Base-by-base conservation (phyloP, 2,329 filamentous ascomycete species). In the Ophiostoma quercus region DNA sequence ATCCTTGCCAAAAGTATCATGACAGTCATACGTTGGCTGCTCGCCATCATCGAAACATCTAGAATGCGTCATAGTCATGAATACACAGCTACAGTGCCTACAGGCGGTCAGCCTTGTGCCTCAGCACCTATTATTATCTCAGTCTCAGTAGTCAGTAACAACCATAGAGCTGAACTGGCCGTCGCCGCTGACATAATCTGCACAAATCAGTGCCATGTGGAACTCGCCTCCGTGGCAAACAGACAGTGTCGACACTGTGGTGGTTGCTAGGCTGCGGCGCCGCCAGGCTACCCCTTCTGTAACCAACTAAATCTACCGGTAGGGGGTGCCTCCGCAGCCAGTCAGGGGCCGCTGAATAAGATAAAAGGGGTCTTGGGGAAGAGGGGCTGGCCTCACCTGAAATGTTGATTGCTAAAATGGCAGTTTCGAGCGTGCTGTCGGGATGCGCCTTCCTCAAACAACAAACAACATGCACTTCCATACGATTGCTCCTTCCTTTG, bases 351-450 rank as follows among this genome's bases (percentile, higher is more conserved):
- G 37, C 37, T 66, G 37, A 66, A 22, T 25, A 66, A 41, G 34
- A 25, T 41, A 43, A 66, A 41, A 43, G 39, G 65, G 37, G 65
- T 43, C n/a, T 43, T 41, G 65, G n/a, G 39, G 34, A 37, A 37
- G 62, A 43, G 63, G 65, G 65, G 65, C 65, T 39, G 34, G 65
- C n/a, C 39, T 47, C 37, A 37, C 32, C 62, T 65, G 34, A 65
- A 65, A 37, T 63, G 5, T 19, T 11, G 29, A 65, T n/a, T 63
- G 16, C 16, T 11, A 29, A 65, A 65, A 47, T 47, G 62, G 62
- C 62, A 65, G 19, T 32, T 65, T 39, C 5, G 5, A 62, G 57
- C 25, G 25, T 29, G 7, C n/a, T 62, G 57, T 39, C 12, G 16
- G 29, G 32, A 37, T n/a, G 60, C 60, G 29, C 60, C 14, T 63